Evolutionary conservation across 345 rosid genomes (phyloP), one percentile per base, ranked within the genome.

Genomic region (Stellera chamaejasme): DNA sequence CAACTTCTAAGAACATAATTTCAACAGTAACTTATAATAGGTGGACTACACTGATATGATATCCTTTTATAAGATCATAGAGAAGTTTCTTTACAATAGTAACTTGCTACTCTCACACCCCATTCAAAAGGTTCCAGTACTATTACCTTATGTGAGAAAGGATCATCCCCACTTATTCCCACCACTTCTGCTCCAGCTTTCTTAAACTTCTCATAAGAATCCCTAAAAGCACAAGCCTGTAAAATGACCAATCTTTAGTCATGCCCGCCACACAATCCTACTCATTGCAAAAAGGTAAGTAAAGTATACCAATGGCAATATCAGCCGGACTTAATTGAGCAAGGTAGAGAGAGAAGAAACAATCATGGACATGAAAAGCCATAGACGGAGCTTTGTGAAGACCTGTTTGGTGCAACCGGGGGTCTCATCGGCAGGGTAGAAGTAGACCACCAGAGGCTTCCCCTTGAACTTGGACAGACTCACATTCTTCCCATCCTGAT

Each of bases 361-460:
- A 49, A 11, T 3, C 10, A 10, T 14, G 52, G 6, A 49, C 3
- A 49, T 49, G 52, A 49, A 49, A 11, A 32, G 39, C 39, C 50
- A 47, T 5, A 49, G 9, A 49, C 12, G 52, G 52, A 13, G 27
- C 2, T 0, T 15, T 48, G 2, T 41, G 58, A 13, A 12, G 27
- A 88, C 98, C 96, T 92, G 93, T 61, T 88, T 92, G 67, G 98
- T 88, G 81, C 98, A 92, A 41, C 96, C 82, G 50, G 98, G 98
- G 41, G 83, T 65, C 65, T 92, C 98, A 75, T 92, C 98, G 28
- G 96, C 98, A 54, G 98, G 96, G 78, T 92, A 88, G 76, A 92
- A 92, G 59, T 92, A 92, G 61, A 88, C 68, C 50, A 88, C 85
- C 54, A 86, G 89, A 43, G 98, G 98, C 87, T 88, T 92, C 63